A percentile compares a stretch with the other conserved stretches of the same genome.
Evolutionary conservation across 2,329 filamentous ascomycete genomes (phyloP).

Genomic region (Aspergillus floridensis): DNA sequence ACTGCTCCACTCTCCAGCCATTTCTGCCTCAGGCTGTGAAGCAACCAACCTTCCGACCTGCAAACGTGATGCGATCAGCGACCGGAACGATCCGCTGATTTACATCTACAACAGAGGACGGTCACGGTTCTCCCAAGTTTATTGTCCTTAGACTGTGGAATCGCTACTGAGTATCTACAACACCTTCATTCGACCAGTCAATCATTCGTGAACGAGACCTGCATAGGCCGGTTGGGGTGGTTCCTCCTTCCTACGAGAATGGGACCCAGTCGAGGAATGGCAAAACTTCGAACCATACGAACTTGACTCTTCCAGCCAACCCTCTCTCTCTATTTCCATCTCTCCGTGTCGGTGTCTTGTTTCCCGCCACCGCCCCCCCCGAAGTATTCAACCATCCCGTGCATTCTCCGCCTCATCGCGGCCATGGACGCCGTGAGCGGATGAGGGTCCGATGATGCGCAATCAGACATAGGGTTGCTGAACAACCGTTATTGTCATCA

Average conservation of each 20-base stretch:
- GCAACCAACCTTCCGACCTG: not conserved
- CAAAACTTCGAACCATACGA: not conserved
- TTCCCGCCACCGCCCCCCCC: not conserved
- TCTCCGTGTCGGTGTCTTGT: no score
- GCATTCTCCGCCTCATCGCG: not conserved
- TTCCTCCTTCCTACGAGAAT: not conserved
- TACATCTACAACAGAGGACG: not conserved
- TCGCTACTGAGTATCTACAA: no score
- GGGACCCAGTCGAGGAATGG: not conserved
- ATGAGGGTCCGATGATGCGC: not conserved
- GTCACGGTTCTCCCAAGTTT: not conserved
- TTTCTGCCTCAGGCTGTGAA: not conserved
- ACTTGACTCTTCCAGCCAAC: not conserved
- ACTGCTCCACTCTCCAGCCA: not conserved
- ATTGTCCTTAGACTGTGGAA: not conserved
- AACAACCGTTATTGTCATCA: not conserved
- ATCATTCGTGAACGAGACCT: not conserved
- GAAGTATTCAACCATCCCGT: not conserved
- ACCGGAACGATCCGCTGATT: conserved; percentile 3
- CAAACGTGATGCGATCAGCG: conserved; percentile 1
- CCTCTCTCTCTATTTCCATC: not conserved
- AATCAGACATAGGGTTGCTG: not conserved
- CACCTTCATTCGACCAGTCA: no score
- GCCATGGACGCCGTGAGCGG: not conserved
- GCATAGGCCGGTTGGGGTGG: not conserved